A percentile compares a stretch with the other conserved stretches of the same genome.
phyloP scores from a whole-genome alignment of 140 eudicot species.

The Cichorium intybus region DNA sequence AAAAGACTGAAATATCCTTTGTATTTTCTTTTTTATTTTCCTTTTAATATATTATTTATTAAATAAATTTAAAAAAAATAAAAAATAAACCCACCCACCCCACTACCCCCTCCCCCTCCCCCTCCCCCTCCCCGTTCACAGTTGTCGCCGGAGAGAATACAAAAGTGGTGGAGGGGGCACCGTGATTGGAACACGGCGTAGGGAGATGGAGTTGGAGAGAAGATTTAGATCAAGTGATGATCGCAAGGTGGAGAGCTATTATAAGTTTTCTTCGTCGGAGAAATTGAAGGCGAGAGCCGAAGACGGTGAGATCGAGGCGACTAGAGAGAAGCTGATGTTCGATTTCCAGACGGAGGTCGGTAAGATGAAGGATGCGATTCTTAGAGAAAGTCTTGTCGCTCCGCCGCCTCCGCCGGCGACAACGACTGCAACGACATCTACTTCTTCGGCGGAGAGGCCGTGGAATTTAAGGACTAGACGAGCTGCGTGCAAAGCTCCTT shows the following conservation, averaged over 20 bases:
- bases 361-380: constrained; percentile 59
- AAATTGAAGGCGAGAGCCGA: constrained; percentile 25
- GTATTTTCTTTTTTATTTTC: no score
- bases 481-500: constrained; percentile 51
- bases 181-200: constrained; percentile 16
- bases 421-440: constrained; percentile 8
- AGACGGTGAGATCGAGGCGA: constrained; percentile 66
- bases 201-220: constrained; percentile 27
- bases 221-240: constrained; percentile 28
- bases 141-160: no score
- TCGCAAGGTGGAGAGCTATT: constrained; percentile 27
- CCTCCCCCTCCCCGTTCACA: no score
- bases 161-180: neutral
- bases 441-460: constrained; percentile 34
- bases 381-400: constrained; percentile 36
- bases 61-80: no score
- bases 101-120: no score
- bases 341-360: constrained; percentile 68
- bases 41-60: no score
- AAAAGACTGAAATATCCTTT: no score
- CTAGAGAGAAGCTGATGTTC: constrained; percentile 67
- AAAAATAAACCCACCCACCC: no score
- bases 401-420: constrained; percentile 24
- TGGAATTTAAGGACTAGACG: no score
- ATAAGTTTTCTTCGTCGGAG: constrained; percentile 38